Base-by-base conservation (phyloP, 1,284 basidiomycete species). In the Abortiporus biennis region DNA sequence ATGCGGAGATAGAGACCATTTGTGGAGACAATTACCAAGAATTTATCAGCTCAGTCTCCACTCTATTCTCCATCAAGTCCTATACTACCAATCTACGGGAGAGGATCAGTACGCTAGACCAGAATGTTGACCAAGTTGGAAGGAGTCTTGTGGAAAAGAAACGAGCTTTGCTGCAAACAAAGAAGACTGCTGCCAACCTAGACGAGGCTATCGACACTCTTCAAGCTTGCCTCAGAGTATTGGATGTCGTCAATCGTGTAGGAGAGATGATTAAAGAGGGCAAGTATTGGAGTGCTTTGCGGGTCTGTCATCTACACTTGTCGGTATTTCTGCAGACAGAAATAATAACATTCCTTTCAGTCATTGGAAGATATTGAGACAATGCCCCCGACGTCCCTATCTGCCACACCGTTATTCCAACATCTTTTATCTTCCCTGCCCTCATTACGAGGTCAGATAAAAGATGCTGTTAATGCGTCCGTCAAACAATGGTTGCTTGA, bases 401-500 rank as follows among this genome's bases (percentile, higher is more conserved):
- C 92, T 3, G 88, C 94, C 58, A 94, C 92, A 4, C 92, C 94
- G 1, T 85, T 99, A 63, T 95, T 94, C 51, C 85, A 90, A 42
- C 85, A 96, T 65, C 76, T 99, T 51, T 69, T 96, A 20, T 90
- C 91, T 0, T 93, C 92, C 0, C 68, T 99, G 21, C 96, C 96
- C 1, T 93, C 92, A 1, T 73, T 95, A 36, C 84, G 93, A 6
- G 69, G 75, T 16, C 87, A 92, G 52, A 90, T 99, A 57, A 92
- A 94, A 59, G 85, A 90, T 54, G 88, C 90, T 0, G 96, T 99
- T 2, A 95, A 90, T 1, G 86, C 92, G 0, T 91, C 93, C 6
- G 87, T 93, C 69, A 99, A 98, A 61, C 87, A 96, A 48, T 99
- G 96, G 96, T 68, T 99, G 20, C 81, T 95, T 42, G 92, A 98